Base-by-base conservation (phyloP, 1,284 basidiomycete genomes). In the Takashimella tepidaria region DNA sequence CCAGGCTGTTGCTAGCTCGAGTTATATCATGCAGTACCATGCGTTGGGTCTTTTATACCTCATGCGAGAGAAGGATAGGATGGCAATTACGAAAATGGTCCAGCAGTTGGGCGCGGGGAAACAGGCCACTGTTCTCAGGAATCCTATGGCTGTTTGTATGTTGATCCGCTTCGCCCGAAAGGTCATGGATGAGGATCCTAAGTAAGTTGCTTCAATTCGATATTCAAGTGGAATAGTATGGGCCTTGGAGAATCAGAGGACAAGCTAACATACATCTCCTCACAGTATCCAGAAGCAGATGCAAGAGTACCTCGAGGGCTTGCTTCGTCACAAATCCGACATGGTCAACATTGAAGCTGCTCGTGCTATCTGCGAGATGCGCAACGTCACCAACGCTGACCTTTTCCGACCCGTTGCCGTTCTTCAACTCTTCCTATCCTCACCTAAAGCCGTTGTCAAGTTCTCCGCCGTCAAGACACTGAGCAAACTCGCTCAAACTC, bases 331-430 rank as follows among this genome's bases (percentile, higher is more conserved):
- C 78, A 99, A 98, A 81, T 95, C 92, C 70, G 96, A 99, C 75
- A 98, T 98, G 96, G 96, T 99, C 73, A 98, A 98, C 78, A 91
- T 95, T 66, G 96, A 99, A 76, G 96, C 95, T 25, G 96, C 96
- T 4, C 86, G 95, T 50, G 93, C 87, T 19, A 95, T 99, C 60
- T 98, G 93, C 73, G 93, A 97, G 74, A 90, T 97, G 87, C 88
- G 85, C 73, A 84, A 85, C 62, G 85, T 93, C 23, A 82, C 85
- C 23, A 71, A 85, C 12, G 75, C 82, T 21, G 91, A 98, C 64
- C 79, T 98, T 51, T 85, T 86, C 51, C 86, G 89, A 65, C 84
- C 96, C 3, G 91, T 98, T 56, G 84, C 89, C 54, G 92, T 96
- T 26, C 79, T 97, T 22, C 92, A 96, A 71, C 79, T 95, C 11